These are phyloP conservation scores for Debaryomyces sp. DNA, from an alignment of 1,139 yeast genomes.

Conservation along the genomic window DNA sequence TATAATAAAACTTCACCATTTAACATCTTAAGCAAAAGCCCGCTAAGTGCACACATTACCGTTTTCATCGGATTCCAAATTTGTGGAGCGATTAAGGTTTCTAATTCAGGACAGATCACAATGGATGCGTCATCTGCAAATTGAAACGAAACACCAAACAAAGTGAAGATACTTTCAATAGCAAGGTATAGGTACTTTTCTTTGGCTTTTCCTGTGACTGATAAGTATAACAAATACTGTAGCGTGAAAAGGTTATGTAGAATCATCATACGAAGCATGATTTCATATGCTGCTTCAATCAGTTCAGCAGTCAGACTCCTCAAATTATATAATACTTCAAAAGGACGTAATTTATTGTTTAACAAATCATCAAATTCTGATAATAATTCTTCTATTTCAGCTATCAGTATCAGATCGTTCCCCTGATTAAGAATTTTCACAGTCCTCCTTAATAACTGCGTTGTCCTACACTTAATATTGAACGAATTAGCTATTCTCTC, in stretches of 20 bases:
- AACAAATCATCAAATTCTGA: conserved; percentile 27
- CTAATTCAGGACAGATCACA: conserved; percentile 23
- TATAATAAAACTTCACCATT: conserved; percentile 19
- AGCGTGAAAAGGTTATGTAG: neutral
- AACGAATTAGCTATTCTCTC: neutral
- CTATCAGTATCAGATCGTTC: too few species aligned
- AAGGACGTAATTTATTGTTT: conserved; percentile 23
- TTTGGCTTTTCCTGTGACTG: conserved; percentile 5
- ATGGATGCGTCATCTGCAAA: conserved; percentile 18
- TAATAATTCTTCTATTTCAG: neutral
- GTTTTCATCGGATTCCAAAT: conserved; percentile 17
- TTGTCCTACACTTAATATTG: neutral
- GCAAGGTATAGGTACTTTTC: conserved; percentile 18
- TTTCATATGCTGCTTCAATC: neutral
- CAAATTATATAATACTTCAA: conserved; percentile 21
- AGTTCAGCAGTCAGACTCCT: conserved; percentile 4
- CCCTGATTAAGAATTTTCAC: neutral
- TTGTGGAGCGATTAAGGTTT: conserved; percentile 21
- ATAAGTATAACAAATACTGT: neutral
- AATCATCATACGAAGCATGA: neutral
- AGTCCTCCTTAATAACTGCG: neutral
- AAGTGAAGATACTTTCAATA: conserved; percentile 21
- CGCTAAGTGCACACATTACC: conserved; percentile 11
- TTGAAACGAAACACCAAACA: conserved; percentile 19
- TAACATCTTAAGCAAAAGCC: conserved; percentile 15